Conservation (phyloP, 768 basidiomycete species). For the Kwoniella bestiolae region DNA sequence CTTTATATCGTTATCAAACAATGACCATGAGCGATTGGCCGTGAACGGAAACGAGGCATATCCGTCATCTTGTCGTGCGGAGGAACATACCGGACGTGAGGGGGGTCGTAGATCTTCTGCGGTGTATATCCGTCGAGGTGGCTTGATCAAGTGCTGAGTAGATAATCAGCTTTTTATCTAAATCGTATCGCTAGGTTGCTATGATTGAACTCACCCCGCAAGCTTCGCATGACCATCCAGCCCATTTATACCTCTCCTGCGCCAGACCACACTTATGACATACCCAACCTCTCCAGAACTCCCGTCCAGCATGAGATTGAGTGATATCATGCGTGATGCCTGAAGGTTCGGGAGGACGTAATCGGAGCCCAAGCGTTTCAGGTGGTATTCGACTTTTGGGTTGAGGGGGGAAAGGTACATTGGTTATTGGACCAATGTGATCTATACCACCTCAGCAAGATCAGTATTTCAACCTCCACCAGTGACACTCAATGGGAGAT, state of each 20-base stretch:
- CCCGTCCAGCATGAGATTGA: constrained; percentile 28
- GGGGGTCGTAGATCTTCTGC: constrained; percentile 23
- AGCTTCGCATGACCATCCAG: constrained; percentile 51
- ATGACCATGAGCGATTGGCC: constrained; percentile 17
- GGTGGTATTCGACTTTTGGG: constrained; percentile 29
- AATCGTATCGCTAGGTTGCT: background rate
- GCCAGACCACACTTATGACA: constrained; percentile 47
- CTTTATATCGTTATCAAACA: constrained; percentile 42
- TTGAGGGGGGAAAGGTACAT: constrained; percentile 8
- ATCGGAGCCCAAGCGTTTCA: constrained; percentile 32
- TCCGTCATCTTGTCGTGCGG: constrained; percentile 38
- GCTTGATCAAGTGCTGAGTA: constrained; percentile 14
- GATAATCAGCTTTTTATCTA: too few species aligned
- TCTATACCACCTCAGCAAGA: constrained; percentile 1
- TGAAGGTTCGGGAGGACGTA: constrained; percentile 33
- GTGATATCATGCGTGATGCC: constrained; percentile 1
- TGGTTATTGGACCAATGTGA: constrained; percentile 21
- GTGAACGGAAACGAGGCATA: constrained; percentile 23
- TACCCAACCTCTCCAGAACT: constrained; percentile 51
- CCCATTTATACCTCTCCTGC: constrained; percentile 45
- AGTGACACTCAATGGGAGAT: background rate
- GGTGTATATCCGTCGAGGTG: constrained; percentile 25
- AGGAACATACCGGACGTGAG: constrained; percentile 34
- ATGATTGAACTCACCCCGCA: constrained; percentile 38
- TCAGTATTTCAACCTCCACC: background rate